phyloP scores from a whole-genome alignment of 768 basidiomycete genomes.

The Psilocybe cubensis region DNA sequence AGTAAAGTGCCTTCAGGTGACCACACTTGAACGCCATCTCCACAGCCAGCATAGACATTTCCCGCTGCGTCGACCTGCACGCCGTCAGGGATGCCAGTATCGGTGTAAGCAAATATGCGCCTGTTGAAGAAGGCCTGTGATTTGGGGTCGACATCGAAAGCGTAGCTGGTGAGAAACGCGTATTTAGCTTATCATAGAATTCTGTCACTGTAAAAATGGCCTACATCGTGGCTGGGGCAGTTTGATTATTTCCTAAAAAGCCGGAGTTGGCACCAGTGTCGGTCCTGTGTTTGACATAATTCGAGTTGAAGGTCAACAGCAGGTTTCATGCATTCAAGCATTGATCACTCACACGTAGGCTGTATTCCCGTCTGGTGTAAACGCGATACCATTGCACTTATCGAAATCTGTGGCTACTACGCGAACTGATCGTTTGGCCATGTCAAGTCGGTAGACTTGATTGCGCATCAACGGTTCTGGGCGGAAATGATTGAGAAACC shows the following conservation, averaged over 20 bases:
- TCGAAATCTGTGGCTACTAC: conserved; percentile 81
- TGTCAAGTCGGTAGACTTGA: conserved; percentile 81
- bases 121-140: conserved; percentile 58
- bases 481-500: conserved; percentile 68
- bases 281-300: conserved; percentile 33
- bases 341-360: conserved; percentile 58
- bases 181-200: background rate
- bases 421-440: conserved; percentile 61
- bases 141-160: conserved; percentile 63
- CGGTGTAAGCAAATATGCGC: conserved; percentile 67
- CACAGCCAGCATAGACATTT: conserved; percentile 69
- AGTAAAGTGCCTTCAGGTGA: conserved; percentile 51
- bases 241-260: conserved; percentile 53
- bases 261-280: conserved; percentile 56
- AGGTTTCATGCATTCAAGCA: background rate
- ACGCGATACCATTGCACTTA: conserved; percentile 75
- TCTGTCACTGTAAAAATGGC: conserved; percentile 20
- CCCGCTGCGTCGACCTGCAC: conserved; percentile 64
- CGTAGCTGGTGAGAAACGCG: conserved; percentile 47
- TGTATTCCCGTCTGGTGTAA: conserved; percentile 63
- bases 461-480: conserved; percentile 66
- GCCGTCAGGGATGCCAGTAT: conserved; percentile 71
- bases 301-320: background rate
- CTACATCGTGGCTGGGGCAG: conserved; percentile 70
- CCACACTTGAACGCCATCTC: conserved; percentile 68